Conservation (phyloP, 2,329 filamentous ascomycete genomes). For the Microdochium bolleyi region DNA sequence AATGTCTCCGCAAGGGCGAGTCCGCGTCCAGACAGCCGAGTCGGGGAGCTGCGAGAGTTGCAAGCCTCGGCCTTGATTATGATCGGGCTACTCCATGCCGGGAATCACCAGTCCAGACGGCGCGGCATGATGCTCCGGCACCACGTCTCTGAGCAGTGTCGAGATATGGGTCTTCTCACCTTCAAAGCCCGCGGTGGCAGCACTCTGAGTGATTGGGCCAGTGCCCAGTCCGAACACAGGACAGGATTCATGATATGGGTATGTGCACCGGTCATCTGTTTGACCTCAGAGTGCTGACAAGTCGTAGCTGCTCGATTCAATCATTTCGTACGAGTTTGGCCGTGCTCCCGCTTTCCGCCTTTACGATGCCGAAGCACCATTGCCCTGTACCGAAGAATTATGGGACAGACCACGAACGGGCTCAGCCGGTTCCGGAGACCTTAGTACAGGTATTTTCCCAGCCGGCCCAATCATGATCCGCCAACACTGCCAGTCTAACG, state of each 20-base stretch:
- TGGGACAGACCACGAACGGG: conserved; percentile 4
- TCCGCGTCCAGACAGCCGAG: too few relatives aligned
- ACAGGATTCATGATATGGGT: conserved; percentile 9
- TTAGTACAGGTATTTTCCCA: background rate
- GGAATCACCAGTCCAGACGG: background rate
- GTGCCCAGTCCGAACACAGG: conserved; percentile 3
- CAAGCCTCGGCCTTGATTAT: background rate
- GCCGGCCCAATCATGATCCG: background rate
- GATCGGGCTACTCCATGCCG: background rate
- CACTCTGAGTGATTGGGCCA: too few relatives aligned
- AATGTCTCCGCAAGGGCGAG: too few relatives aligned
- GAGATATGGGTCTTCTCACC: background rate
- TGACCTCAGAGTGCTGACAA: background rate
- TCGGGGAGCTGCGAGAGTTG: background rate
- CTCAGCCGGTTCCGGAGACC: background rate
- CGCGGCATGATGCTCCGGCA: background rate
- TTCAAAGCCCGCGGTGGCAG: too few relatives aligned
- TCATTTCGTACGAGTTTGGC: conserved; percentile 1
- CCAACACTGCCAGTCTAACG: background rate
- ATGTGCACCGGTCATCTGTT: conserved; percentile 4
- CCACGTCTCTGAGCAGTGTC: background rate
- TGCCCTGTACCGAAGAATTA: conserved; percentile 4
- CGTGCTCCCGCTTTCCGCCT: conserved; percentile 3
- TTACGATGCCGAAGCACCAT: conserved; percentile 3
- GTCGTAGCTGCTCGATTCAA: background rate